phyloP scores from a whole-genome alignment of 2,329 filamentous ascomycete species.

The Alternaria gaisen region DNA sequence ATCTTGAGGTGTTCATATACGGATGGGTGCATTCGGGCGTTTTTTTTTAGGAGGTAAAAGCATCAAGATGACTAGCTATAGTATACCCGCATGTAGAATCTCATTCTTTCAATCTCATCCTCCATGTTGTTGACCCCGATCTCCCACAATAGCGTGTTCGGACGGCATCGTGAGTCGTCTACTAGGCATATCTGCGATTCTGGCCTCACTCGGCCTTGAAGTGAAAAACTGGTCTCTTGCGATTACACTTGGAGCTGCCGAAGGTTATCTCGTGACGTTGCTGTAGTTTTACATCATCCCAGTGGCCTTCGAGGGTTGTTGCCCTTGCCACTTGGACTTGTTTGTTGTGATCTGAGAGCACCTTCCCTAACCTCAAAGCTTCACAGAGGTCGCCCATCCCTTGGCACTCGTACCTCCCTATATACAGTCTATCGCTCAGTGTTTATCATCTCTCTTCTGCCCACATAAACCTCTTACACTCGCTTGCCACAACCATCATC shows the following conservation, averaged over 20 bases:
- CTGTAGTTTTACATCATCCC: not conserved
- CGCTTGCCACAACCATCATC: conserved; percentile 28
- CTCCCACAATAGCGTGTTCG: not conserved
- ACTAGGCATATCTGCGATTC: not conserved
- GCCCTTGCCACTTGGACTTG: conserved; percentile 5
- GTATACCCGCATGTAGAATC: conserved; percentile 11
- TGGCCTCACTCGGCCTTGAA: not conserved
- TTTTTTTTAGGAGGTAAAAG: not conserved
- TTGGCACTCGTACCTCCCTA: conserved; percentile 28
- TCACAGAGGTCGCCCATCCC: conserved; percentile 17
- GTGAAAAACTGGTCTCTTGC: conserved; percentile 29
- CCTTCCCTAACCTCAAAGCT: conserved; percentile 22
- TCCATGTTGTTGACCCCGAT: not conserved
- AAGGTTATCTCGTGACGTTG: conserved; percentile 12
- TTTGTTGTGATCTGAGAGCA: conserved; percentile 27
- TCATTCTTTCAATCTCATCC: not conserved
- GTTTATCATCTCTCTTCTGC: conserved; percentile 17
- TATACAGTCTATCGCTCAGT: conserved; percentile 16
- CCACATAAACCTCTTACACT: conserved; percentile 36
- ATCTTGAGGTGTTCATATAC: not conserved
- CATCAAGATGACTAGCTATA: conserved; percentile 4
- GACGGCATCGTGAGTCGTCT: not conserved
- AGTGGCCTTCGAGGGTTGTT: not conserved
- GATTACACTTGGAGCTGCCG: not conserved
- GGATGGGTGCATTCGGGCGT: conserved; percentile 1